phyloP scores from a whole-genome alignment of 108 stramenopile genomes.

The Cyclotella kingstonii region DNA sequence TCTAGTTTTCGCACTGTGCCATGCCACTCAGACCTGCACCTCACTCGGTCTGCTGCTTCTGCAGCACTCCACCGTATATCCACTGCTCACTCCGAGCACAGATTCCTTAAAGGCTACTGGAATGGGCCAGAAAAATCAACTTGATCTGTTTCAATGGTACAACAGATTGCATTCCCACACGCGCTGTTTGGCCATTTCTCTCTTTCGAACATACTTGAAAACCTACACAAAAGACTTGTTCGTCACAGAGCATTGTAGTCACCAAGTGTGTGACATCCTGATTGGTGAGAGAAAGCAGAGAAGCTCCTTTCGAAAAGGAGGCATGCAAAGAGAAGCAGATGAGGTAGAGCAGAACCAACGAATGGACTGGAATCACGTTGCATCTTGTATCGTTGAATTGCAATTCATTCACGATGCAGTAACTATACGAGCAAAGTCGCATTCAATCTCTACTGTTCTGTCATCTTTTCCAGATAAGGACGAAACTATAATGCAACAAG shows the following conservation, averaged over 20 bases:
- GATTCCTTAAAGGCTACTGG: neutral
- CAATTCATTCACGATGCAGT: conserved; percentile 39
- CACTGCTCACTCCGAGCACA: no score
- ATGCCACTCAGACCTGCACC: conserved; percentile 16
- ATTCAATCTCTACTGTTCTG: neutral
- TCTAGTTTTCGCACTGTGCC: no score
- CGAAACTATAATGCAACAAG: neutral
- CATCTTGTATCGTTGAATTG: conserved; percentile 30
- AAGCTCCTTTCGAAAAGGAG: neutral
- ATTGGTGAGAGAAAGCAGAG: no score
- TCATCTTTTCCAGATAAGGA: neutral
- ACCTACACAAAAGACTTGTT: neutral
- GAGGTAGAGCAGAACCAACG: neutral
- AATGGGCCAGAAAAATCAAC: neutral
- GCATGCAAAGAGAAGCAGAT: neutral
- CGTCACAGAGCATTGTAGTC: neutral
- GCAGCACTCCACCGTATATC: no score
- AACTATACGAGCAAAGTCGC: conserved; percentile 1
- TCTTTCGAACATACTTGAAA: neutral
- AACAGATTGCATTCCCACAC: neutral
- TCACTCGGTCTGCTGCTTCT: conserved; percentile 13
- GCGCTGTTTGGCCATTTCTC: neutral
- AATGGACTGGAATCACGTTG: conserved; percentile 2
- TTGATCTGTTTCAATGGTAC: conserved; percentile 5
- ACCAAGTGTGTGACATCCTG: neutral